A percentile compares a stretch with the other conserved stretches of the same genome.
These are phyloP conservation scores for Gossypium anomalum DNA, from an alignment of 345 rosid genomes.

Conservation along the genomic window DNA sequence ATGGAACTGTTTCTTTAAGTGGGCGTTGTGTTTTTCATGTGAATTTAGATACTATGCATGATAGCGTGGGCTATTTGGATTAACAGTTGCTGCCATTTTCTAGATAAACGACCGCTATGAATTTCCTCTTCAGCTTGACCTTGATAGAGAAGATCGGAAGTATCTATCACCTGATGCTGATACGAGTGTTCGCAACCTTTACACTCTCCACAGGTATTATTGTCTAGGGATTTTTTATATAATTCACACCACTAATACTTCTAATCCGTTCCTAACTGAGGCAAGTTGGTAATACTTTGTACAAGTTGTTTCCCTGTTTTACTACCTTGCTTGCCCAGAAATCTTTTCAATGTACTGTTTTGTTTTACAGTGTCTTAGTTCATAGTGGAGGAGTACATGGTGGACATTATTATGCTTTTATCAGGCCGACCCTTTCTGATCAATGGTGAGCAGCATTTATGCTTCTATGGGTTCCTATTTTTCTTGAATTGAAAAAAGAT, in stretches of 20 bases:
- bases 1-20: not conserved
- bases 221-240: not conserved
- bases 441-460: conserved; percentile 55
- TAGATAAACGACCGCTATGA: conserved; percentile 68
- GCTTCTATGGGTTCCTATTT: not conserved
- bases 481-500: not conserved
- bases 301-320: not conserved
- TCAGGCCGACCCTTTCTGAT: conserved; percentile 86
- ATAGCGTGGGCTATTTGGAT: not conserved
- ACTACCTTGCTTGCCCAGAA: not conserved
- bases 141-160: conserved; percentile 55
- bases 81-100: conserved; percentile 5
- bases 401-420: conserved; percentile 95
- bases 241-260: not conserved
- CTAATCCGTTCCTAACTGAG: not conserved
- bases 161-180: conserved; percentile 62
- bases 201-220: conserved; percentile 56
- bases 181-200: conserved; percentile 51
- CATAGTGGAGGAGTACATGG: conserved; percentile 99
- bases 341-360: not conserved
- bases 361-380: conserved; percentile 71
- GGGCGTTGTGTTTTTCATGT: not conserved
- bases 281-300: not conserved
- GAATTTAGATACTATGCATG: not conserved
- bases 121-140: conserved; percentile 61